These are phyloP conservation scores for Fusarium duplospermum DNA, from an alignment of 2,329 filamentous ascomycete genomes.

Conservation along the genomic window DNA sequence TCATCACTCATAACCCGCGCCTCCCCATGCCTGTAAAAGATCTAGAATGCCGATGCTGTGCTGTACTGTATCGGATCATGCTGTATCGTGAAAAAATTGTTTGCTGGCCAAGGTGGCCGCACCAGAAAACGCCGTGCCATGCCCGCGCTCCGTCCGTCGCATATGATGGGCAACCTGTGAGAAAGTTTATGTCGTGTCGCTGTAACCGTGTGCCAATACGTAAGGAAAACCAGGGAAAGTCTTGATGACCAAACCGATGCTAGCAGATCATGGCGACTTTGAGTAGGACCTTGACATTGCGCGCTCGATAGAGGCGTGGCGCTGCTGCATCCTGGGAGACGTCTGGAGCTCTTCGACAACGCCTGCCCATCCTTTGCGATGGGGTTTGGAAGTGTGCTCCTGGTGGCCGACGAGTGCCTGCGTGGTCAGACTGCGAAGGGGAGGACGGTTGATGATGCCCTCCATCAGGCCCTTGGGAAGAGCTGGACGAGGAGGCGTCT, in stretches of 20 bases:
- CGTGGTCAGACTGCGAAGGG: slow-evolving; percentile 64
- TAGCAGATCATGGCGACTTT: slow-evolving; percentile 46
- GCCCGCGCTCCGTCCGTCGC: slow-evolving; percentile 24
- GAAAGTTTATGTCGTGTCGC: slow-evolving; percentile 28
- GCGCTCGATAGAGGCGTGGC: slow-evolving; percentile 71
- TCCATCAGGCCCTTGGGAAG: slow-evolving; percentile 59
- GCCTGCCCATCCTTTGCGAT: slow-evolving; percentile 70
- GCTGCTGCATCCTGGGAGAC: slow-evolving; percentile 69
- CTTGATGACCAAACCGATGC: slow-evolving; percentile 10
- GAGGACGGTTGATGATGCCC: slow-evolving; percentile 58
- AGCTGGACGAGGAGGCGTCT: slow-evolving; percentile 47
- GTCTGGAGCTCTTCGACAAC: slow-evolving; percentile 72
- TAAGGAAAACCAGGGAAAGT: slow-evolving; percentile 31
- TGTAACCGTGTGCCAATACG: slow-evolving; percentile 31
- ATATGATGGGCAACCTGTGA: slow-evolving; percentile 31
- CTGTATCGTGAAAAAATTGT: slow-evolving; percentile 33
- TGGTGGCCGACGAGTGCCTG: slow-evolving; percentile 63
- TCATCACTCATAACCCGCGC: slow-evolving; percentile 41
- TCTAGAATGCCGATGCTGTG: slow-evolving; percentile 14
- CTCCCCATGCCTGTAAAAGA: slow-evolving; percentile 16
- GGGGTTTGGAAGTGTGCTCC: slow-evolving; percentile 59
- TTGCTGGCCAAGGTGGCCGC: slow-evolving; percentile 25
- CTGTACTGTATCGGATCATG: slow-evolving; percentile 16
- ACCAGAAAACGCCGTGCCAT: slow-evolving; percentile 40
- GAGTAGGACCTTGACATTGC: slow-evolving; percentile 57